phyloP scores from a whole-genome alignment of 306 rosid genomes.

The Medicago lupulina region DNA sequence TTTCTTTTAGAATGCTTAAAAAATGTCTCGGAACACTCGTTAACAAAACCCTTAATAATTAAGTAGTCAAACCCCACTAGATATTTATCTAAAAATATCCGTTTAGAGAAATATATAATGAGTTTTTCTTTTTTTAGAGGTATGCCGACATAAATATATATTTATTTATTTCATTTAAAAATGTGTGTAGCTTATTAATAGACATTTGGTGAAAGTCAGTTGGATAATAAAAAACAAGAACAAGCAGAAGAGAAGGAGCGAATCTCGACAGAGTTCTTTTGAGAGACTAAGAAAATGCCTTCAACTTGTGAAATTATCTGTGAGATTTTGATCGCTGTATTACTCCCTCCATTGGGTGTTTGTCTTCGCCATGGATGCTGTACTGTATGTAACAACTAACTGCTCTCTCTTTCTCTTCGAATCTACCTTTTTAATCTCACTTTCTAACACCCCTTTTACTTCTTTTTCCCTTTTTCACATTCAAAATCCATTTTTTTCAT shows the following conservation, averaged over 20 bases:
- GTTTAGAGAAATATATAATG: too few relatives aligned
- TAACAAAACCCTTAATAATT: too few relatives aligned
- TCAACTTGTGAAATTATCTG: conserved; percentile 66
- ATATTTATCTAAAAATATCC: too few relatives aligned
- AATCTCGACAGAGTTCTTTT: too few relatives aligned
- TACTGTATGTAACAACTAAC: conserved; percentile 49
- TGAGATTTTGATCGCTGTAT: conserved; percentile 67
- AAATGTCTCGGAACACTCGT: too few relatives aligned
- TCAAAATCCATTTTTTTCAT: not conserved
- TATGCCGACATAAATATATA: too few relatives aligned
- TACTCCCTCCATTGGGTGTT: conserved; percentile 82
- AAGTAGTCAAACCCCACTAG: too few relatives aligned
- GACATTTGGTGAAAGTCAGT: too few relatives aligned
- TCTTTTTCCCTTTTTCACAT: not conserved
- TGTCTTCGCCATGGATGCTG: conserved; percentile 89
- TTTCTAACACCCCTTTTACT: conserved; percentile 1
- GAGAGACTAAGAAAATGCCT: conserved; percentile 56
- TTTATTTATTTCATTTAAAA: too few relatives aligned
- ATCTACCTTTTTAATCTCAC: not conserved
- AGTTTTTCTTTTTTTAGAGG: too few relatives aligned
- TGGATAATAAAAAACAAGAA: not conserved
- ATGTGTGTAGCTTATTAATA: too few relatives aligned
- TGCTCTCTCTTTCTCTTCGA: not conserved
- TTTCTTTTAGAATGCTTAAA: too few relatives aligned
- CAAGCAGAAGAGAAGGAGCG: not conserved